phyloP scores from a whole-genome alignment of 169 alveolate genomes.

The Amoebophrya sp. region DNA sequence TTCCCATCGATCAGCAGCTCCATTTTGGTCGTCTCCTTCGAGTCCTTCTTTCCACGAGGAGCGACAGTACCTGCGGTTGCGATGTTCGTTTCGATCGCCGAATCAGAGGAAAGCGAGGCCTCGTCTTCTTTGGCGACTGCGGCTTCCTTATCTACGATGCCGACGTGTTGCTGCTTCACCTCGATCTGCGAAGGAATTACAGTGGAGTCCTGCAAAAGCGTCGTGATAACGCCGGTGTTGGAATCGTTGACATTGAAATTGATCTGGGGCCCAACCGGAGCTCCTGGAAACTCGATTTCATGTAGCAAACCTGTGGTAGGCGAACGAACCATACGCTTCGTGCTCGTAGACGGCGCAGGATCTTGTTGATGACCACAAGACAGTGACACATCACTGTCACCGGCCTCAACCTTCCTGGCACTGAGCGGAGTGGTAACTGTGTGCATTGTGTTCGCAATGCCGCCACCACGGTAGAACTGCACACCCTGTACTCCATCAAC shows the following conservation, averaged over 20 bases:
- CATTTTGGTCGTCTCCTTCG: neutral
- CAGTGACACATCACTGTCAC: no score
- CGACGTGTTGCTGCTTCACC: neutral
- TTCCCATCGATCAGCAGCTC: slow-evolving; percentile 23
- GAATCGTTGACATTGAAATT: neutral
- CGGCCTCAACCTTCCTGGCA: no score
- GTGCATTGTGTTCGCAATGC: neutral
- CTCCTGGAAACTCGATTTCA: neutral
- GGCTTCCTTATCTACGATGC: neutral
- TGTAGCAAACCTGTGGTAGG: slow-evolving; percentile 8
- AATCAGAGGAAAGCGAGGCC: no score
- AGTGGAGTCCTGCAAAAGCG: no score
- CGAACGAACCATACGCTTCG: neutral
- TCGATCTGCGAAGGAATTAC: no score
- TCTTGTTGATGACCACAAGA: no score
- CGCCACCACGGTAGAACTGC: neutral
- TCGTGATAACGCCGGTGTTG: no score
- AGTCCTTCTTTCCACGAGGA: neutral
- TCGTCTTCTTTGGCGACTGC: neutral
- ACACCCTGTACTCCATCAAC: neutral
- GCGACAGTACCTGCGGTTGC: neutral
- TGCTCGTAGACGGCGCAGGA: no score
- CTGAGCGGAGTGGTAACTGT: neutral
- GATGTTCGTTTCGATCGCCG: no score
- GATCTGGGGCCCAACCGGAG: neutral